phyloP scores from a whole-genome alignment of 768 basidiomycete genomes.

The Naganishia antarctica region DNA sequence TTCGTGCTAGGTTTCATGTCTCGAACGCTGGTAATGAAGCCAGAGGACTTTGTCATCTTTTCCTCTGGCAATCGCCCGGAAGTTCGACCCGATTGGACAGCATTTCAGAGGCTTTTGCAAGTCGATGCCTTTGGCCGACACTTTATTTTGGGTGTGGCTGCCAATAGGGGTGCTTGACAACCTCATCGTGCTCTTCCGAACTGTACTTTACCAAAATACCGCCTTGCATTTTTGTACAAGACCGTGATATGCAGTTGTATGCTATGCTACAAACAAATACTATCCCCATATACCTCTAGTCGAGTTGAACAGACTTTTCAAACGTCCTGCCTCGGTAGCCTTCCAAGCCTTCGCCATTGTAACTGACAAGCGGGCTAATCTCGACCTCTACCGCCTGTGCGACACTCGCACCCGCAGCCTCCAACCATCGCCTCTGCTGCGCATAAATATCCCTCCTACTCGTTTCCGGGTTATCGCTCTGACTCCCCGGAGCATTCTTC shows the following conservation, averaged over 20 bases:
- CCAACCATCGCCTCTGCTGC: constrained; percentile 81
- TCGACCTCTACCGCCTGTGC: constrained; percentile 77
- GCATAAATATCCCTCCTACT: constrained; percentile 81
- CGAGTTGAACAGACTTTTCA: constrained; percentile 55
- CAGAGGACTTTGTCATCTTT: constrained; percentile 1
- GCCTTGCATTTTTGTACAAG: not conserved
- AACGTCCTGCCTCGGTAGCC: constrained; percentile 70
- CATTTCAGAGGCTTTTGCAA: not conserved
- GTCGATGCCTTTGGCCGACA: not conserved
- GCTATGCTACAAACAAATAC: too few species aligned
- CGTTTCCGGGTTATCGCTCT: constrained; percentile 82
- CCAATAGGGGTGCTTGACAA: not conserved
- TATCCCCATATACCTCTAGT: not conserved
- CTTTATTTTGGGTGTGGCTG: constrained; percentile 12
- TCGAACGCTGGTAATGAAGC: not conserved
- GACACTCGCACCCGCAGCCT: constrained; percentile 69
- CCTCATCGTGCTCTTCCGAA: not conserved
- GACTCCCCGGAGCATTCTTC: constrained; percentile 93
- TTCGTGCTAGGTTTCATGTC: constrained; percentile 11
- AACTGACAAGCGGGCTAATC: constrained; percentile 78
- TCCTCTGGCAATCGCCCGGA: not conserved
- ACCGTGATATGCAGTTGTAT: not conserved
- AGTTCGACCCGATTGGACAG: not conserved
- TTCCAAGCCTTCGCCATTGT: constrained; percentile 87
- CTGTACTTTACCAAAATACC: too few species aligned